Conservation (phyloP, 208 protist species). For the Acanthamoeba royreba region DNA sequence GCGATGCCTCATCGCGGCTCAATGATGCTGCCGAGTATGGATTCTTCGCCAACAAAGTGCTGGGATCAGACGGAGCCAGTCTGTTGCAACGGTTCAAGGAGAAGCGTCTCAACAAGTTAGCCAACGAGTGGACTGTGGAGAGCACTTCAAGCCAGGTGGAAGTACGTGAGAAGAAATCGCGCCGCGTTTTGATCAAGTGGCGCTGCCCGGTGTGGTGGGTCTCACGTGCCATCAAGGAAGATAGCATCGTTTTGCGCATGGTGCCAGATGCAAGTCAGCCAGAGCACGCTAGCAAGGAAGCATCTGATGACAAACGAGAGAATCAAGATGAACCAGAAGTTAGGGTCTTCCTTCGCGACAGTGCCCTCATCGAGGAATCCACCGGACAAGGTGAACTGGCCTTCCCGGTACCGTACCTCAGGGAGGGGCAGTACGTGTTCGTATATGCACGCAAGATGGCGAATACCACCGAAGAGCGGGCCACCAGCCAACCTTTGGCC, state of each 20-base stretch:
- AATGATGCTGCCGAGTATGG: neutral
- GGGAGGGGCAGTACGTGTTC: neutral
- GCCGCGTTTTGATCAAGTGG: neutral
- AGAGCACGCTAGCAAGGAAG: neutral
- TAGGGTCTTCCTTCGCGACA: neutral
- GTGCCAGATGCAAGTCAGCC: neutral
- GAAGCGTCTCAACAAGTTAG: neutral
- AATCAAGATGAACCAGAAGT: neutral
- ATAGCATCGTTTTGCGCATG: neutral
- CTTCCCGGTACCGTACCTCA: neutral
- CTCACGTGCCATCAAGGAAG: neutral
- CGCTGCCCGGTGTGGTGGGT: neutral
- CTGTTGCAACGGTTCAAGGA: neutral
- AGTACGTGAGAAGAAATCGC: neutral
- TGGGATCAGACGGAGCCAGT: neutral
- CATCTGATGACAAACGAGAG: neutral
- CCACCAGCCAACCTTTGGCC: neutral
- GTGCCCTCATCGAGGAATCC: neutral
- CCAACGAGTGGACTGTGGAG: neutral
- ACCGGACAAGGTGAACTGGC: neutral
- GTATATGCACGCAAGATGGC: neutral
- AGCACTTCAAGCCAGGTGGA: neutral
- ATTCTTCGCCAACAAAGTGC: neutral
- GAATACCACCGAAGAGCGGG: neutral
- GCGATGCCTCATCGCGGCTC: neutral